Base-by-base conservation (phyloP, 202 grass and related monocot species). In the Brachypodium distachyon region DNA sequence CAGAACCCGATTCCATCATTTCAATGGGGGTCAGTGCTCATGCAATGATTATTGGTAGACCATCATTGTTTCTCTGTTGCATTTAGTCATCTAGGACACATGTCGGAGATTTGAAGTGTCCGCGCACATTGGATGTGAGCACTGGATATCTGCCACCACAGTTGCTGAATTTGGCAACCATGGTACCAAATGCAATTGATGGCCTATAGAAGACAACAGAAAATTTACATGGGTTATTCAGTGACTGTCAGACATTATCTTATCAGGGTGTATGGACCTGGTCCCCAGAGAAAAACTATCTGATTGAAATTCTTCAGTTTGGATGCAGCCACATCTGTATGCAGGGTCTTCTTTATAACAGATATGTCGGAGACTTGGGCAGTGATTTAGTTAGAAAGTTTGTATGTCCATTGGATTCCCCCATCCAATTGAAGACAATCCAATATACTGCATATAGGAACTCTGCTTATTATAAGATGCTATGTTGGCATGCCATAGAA, bases 1-100 rank as follows among this genome's bases (percentile, higher is more conserved):
- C 63, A 81, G 87, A 78, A 88, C 78, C 27, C 60, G 82, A 60
- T 88, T 93, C 48, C 91, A 93, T 79, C 82, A 93, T 90, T 93
- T 90, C 41, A 41, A 83, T 75, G 69, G 82, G 55, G 88, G 82
- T 52, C 42, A 61, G 17, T 87, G 87, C 82, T 87, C 82, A n/a
- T 97, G 87, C 64, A 85, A 90, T 81, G 87, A 90, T 86, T 90
- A 88, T 78, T 94, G 91, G 91, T 94, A 88, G 85, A 67, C 58
- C n/a, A 61, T 59, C 5, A 14, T 23, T 55, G 53, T 47, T 61
- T 72, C 0, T 34, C 3, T 65, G 47, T 55, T 49, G 54, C 54
- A 53, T 68, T 39, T n/a, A n/a, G n/a, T n/a, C 12, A 17, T 66
- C 9, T 51, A 25, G n/a, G n/a, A 8, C 14, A 12, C 36, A 61